phyloP scores from a whole-genome alignment of 768 basidiomycete genomes.

The Naganishia kalamii region DNA sequence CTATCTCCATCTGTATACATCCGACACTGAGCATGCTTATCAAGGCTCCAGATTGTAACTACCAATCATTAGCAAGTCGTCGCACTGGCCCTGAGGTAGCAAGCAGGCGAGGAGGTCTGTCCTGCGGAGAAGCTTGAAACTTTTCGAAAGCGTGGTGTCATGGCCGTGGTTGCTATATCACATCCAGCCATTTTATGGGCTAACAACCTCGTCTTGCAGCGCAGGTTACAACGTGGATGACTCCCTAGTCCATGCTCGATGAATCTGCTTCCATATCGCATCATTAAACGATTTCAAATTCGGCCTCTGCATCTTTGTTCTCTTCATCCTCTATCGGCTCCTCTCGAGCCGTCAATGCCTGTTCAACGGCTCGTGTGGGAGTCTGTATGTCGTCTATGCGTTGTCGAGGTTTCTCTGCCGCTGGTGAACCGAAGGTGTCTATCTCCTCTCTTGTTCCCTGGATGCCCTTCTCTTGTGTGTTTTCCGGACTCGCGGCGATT shows the following conservation, averaged over 20 bases:
- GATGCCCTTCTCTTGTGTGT: not conserved
- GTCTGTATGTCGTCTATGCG: conserved; percentile 2
- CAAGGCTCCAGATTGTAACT: conserved; percentile 9
- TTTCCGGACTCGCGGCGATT: not conserved
- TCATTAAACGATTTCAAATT: too few relatives aligned
- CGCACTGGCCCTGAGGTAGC: not conserved
- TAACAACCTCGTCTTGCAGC: too few relatives aligned
- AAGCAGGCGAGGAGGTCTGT: not conserved
- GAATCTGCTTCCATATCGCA: too few relatives aligned
- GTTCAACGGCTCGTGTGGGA: not conserved
- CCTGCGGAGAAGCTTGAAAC: not conserved
- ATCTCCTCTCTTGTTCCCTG: not conserved
- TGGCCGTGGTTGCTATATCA: too few relatives aligned
- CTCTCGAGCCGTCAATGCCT: not conserved
- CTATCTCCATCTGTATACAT: not conserved
- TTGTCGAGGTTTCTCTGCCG: too few relatives aligned
- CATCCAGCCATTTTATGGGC: too few relatives aligned
- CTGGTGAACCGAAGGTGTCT: not conserved
- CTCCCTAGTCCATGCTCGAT: too few relatives aligned
- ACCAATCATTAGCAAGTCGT: not conserved
- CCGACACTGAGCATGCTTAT: conserved; percentile 14
- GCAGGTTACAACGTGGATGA: too few relatives aligned
- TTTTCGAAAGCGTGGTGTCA: too few relatives aligned
- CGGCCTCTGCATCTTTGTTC: too few relatives aligned
- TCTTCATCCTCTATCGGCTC: not conserved